These are phyloP conservation scores for Populus euphratica DNA, from an alignment of 345 rosid genomes.

Conservation along the genomic window DNA sequence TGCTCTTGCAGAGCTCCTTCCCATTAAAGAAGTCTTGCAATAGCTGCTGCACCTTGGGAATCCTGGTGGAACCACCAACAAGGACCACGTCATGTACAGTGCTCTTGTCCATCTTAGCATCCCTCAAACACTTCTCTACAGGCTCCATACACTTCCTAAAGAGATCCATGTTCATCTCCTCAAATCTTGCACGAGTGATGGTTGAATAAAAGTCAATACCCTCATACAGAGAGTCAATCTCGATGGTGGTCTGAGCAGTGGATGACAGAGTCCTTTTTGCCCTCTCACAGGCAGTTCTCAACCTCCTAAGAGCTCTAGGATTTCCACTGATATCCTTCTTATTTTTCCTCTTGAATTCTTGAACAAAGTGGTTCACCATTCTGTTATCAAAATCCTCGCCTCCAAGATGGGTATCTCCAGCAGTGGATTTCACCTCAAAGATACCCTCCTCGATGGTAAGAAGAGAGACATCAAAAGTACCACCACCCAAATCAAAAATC, in stretches of 20 bases:
- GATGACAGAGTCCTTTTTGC: constrained; percentile 54
- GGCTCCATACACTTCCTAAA: constrained; percentile 55
- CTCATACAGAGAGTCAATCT: constrained; percentile 43
- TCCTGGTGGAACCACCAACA: constrained; percentile 58
- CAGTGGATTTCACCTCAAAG: constrained; percentile 29
- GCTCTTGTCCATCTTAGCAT: constrained; percentile 54
- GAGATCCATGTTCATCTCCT: constrained; percentile 51
- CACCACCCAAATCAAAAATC: constrained; percentile 32
- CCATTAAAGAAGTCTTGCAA: constrained; percentile 42
- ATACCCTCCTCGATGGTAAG: constrained; percentile 32
- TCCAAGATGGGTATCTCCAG: constrained; percentile 33
- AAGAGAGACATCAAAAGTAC: constrained; percentile 29
- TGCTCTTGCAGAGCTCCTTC: constrained; percentile 45
- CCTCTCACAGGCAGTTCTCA: constrained; percentile 49
- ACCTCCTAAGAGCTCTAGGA: constrained; percentile 43
- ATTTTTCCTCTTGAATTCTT: constrained; percentile 43
- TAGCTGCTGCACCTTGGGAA: constrained; percentile 48
- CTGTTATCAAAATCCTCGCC: constrained; percentile 32
- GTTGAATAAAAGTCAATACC: constrained; percentile 45
- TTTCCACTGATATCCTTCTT: constrained; percentile 38
- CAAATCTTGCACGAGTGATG: constrained; percentile 45
- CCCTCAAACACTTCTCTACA: constrained; percentile 49
- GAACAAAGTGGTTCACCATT: constrained; percentile 48
- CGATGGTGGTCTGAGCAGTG: constrained; percentile 48
- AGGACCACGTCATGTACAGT: constrained; percentile 44